A percentile compares a stretch with the other conserved stretches of the same genome.
Conservation (phyloP, 768 basidiomycete genomes). For the Trametes maxima region DNA sequence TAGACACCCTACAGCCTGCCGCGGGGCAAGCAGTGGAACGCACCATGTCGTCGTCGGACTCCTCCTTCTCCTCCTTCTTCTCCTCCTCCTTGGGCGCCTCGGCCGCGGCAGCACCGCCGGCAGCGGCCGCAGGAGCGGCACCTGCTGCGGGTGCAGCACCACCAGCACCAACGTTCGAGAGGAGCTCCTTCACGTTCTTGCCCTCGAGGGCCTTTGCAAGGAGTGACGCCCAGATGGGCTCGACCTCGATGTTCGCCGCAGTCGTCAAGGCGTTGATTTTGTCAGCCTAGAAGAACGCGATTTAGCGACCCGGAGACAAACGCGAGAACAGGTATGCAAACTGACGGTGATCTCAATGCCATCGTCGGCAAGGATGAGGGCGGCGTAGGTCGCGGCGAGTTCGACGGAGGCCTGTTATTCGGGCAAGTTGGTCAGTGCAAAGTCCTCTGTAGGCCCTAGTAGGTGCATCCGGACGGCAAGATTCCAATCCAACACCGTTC, state of each 20-base stretch:
- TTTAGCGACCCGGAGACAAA: constrained; percentile 1
- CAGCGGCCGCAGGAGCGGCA: constrained; percentile 53
- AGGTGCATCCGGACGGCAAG: constrained; percentile 13
- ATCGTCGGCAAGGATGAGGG: constrained; percentile 98
- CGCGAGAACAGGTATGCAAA: constrained; percentile 25
- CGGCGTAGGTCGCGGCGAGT: constrained; percentile 94
- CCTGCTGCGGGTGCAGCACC: constrained; percentile 87
- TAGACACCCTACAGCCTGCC: neutral
- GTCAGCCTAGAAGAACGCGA: constrained; percentile 61
- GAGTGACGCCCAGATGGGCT: constrained; percentile 96
- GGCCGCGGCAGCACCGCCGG: constrained; percentile 61
- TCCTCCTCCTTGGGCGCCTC: constrained; percentile 77
- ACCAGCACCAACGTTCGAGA: constrained; percentile 86
- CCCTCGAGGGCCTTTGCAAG: constrained; percentile 98
- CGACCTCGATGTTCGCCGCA: constrained; percentile 85
- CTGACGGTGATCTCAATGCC: constrained; percentile 95
- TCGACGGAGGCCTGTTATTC: constrained; percentile 57
- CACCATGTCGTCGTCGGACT: constrained; percentile 91
- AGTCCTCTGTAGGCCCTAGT: neutral
- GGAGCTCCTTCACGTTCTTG: constrained; percentile 94
- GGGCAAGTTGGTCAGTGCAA: neutral
- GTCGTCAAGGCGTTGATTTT: constrained; percentile 85
- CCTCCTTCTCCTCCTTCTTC: constrained; percentile 86
- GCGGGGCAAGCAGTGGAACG: constrained; percentile 28
- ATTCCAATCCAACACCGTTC: constrained; percentile 11